phyloP scores from a whole-genome alignment of 805 yeast species.

The Helenozyma baotianmanensis region DNA sequence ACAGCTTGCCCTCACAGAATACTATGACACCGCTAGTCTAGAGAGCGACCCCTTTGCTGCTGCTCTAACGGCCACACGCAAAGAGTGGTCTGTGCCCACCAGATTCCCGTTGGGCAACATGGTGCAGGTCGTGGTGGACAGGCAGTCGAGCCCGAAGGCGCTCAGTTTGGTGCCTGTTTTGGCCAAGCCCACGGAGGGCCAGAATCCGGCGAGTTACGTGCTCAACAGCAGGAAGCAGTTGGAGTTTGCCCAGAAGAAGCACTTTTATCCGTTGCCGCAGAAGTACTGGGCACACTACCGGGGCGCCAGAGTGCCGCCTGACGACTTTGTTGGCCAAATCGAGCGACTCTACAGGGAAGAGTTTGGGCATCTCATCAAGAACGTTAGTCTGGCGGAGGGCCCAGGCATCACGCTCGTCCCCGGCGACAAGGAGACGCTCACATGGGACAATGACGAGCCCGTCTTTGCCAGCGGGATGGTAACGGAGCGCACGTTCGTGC shows the following conservation, averaged over 20 bases:
- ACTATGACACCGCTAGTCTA: slow-evolving; percentile 16
- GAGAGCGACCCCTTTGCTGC: slow-evolving; percentile 26
- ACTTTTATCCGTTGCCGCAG: slow-evolving; percentile 22
- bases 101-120: slow-evolving; percentile 28
- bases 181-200: slow-evolving; percentile 11
- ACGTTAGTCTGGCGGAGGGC: too few species aligned
- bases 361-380: too few species aligned
- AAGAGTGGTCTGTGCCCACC: slow-evolving; percentile 16
- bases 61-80: slow-evolving; percentile 20
- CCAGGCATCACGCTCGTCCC: too few species aligned
- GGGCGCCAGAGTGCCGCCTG: too few species aligned
- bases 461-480: slow-evolving; percentile 14
- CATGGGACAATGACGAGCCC: slow-evolving; percentile 7
- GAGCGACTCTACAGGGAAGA: slow-evolving; percentile 3
- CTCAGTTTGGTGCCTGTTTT: slow-evolving; percentile 16
- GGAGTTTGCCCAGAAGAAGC: slow-evolving; percentile 13
- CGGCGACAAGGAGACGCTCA: slow-evolving; percentile 14
- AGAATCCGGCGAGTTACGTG: slow-evolving; percentile 24
- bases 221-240: slow-evolving; percentile 20
- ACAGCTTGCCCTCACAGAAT: slow-evolving; percentile 14
- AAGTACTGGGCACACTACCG: slow-evolving; percentile 23
- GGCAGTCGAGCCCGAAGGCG: neutral
- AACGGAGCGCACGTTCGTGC: slow-evolving; percentile 8
- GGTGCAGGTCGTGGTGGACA: slow-evolving; percentile 15
- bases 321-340: slow-evolving; percentile 13